Evolutionary conservation across 2,329 filamentous ascomycete genomes (phyloP).

Genomic region (Alternaria sp.): DNA sequence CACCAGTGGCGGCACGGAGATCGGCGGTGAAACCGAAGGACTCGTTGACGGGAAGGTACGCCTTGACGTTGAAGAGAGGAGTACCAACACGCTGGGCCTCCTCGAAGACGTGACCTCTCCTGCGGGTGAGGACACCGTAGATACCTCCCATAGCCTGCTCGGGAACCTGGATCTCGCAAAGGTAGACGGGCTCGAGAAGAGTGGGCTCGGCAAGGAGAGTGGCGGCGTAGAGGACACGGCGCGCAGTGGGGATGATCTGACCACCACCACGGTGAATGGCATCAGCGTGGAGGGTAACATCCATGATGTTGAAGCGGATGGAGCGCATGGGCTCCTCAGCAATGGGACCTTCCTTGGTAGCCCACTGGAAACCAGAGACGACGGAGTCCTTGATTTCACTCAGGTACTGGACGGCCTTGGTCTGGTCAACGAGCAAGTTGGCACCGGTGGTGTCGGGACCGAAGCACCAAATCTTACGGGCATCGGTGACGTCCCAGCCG

Average conservation of each 20-base stretch:
- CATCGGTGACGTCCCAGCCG: conserved; percentile 99
- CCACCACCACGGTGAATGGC: conserved; percentile 99
- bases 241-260: conserved; percentile 96
- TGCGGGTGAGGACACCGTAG: conserved; percentile 96
- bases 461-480: conserved; percentile 99
- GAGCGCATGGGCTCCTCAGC: conserved; percentile 98
- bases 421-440: conserved; percentile 99
- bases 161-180: conserved; percentile 98
- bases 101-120: conserved; percentile 98
- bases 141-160: conserved; percentile 99
- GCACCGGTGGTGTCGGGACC: conserved; percentile 96
- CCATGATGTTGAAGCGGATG: conserved; percentile 97
- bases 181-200: conserved; percentile 96
- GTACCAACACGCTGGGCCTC: conserved; percentile 99
- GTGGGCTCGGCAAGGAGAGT: conserved; percentile 88
- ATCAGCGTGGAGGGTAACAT: conserved; percentile 99
- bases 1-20: conserved; percentile 89
- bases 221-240: conserved; percentile 96
- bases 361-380: conserved; percentile 99
- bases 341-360: conserved; percentile 94
- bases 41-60: conserved; percentile 94
- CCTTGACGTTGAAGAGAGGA: conserved; percentile 99
- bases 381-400: conserved; percentile 99
- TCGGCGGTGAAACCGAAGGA: conserved; percentile 99
- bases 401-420: conserved; percentile 99